Evolutionary conservation across 345 rosid species (phyloP).

Genomic region (Jatropha curcas): DNA sequence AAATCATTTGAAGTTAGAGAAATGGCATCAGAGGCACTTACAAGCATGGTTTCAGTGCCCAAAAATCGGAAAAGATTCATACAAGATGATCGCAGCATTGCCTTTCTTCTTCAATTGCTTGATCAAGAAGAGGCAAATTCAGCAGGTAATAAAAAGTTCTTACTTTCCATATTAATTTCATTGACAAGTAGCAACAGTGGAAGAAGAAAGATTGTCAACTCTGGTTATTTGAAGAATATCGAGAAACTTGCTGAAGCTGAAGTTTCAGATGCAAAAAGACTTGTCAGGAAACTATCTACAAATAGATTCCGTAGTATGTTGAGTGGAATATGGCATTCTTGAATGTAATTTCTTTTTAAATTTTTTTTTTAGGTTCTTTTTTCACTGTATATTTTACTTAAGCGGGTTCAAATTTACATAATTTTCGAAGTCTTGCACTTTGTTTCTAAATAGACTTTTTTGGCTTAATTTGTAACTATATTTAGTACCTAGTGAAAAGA

Average conservation of each 20-base stretch:
- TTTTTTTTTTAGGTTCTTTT: constrained; percentile 6
- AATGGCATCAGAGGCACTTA: constrained; percentile 72
- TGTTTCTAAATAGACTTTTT: too few species aligned
- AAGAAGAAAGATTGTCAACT: constrained; percentile 72
- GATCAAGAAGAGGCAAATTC: constrained; percentile 61
- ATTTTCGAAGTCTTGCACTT: constrained; percentile 20
- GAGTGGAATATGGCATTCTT: constrained; percentile 80
- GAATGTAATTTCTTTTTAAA: constrained; percentile 17
- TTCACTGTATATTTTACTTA: constrained; percentile 41
- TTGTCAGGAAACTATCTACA: constrained; percentile 70
- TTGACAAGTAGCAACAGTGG: constrained; percentile 69
- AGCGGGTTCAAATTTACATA: constrained; percentile 2
- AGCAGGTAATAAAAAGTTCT: constrained; percentile 51
- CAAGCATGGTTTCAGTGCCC: constrained; percentile 54
- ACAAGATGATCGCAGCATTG: constrained; percentile 66
- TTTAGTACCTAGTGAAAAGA: constrained; percentile 30
- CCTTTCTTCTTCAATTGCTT: constrained; percentile 58
- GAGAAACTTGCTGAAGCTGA: constrained; percentile 88
- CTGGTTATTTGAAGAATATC: constrained; percentile 75
- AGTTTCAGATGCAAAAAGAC: constrained; percentile 76
- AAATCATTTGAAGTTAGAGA: constrained; percentile 73
- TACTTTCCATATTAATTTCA: constrained; percentile 69
- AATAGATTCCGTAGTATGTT: constrained; percentile 69
- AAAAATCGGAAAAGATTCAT: constrained; percentile 66
- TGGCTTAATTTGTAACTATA: constrained; percentile 37